These are phyloP conservation scores for Neurospora sp. DNA, from an alignment of 495 filamentous ascomycete genomes.

Conservation along the genomic window DNA sequence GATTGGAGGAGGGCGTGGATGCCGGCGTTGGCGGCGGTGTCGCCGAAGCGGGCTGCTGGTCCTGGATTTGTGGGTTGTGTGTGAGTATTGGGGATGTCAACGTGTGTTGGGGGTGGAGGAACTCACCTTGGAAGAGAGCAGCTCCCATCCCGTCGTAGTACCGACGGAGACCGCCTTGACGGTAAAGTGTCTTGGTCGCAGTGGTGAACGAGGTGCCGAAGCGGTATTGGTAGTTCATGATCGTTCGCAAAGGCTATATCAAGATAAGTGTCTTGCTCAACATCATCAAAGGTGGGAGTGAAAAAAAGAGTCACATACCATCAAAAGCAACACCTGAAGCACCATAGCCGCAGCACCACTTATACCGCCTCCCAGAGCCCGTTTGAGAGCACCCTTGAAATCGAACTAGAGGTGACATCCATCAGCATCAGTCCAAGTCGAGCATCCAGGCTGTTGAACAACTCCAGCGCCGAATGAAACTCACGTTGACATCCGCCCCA, in stretches of 20 bases:
- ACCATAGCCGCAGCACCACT: constrained; percentile 26
- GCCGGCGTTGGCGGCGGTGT: constrained; percentile 28
- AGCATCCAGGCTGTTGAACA: background rate
- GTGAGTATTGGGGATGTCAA: background rate
- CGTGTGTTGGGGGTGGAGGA: background rate
- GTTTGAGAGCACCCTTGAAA: constrained; percentile 14
- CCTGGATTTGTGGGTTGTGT: constrained; percentile 4
- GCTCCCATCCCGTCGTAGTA: constrained; percentile 26
- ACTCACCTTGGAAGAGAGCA: constrained; percentile 22
- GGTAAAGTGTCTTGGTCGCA: constrained; percentile 15
- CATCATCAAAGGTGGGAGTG: background rate
- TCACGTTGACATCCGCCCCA: constrained; percentile 19
- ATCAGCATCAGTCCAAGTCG: background rate
- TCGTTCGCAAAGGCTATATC: constrained; percentile 22
- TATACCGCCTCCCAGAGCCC: constrained; percentile 22
- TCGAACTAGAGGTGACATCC: constrained; percentile 17
- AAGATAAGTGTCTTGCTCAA: background rate
- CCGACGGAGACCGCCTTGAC: constrained; percentile 16
- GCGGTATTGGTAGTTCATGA: constrained; percentile 31
- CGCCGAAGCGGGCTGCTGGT: constrained; percentile 24
- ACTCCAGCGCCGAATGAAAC: background rate
- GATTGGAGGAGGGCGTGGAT: constrained; percentile 24
- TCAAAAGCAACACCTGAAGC: constrained; percentile 25
- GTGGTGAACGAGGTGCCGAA: constrained; percentile 19
- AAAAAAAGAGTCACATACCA: constrained; percentile 13